Conservation (phyloP, 352 stramenopile species). For the Thalassiosira exigua region DNA sequence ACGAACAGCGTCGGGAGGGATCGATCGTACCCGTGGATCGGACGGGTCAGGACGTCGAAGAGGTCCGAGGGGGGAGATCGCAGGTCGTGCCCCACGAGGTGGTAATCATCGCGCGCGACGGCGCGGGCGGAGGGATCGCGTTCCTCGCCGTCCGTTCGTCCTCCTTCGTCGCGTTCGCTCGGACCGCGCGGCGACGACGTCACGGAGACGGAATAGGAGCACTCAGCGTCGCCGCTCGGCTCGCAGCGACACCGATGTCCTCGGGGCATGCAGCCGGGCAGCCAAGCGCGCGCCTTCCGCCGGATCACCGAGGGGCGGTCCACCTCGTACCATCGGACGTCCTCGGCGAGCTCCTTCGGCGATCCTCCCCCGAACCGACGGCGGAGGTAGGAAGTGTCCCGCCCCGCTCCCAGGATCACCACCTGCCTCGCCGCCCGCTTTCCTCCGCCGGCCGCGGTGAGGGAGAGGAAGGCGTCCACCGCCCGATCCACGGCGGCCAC, state of each 20-base stretch:
- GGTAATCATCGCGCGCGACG: conserved; percentile 44
- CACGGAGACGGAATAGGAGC: conserved; percentile 8
- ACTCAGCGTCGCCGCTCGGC: neutral
- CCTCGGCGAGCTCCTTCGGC: neutral
- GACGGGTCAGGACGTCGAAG: conserved; percentile 56
- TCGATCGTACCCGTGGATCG: conserved; percentile 45
- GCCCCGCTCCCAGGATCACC: conserved; percentile 77
- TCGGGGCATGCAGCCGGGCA: conserved; percentile 32
- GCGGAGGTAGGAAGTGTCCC: conserved; percentile 80
- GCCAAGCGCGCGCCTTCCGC: conserved; percentile 58
- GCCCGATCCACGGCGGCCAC: conserved; percentile 78
- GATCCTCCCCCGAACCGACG: conserved; percentile 32
- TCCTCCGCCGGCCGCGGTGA: neutral
- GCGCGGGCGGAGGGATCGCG: neutral
- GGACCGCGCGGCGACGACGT: neutral
- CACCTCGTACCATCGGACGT: conserved; percentile 78
- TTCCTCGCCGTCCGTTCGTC: neutral
- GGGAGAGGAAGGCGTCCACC: conserved; percentile 66
- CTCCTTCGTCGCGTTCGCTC: neutral
- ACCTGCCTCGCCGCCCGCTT: conserved; percentile 51
- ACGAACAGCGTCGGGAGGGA: conserved; percentile 72
- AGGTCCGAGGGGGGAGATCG: conserved; percentile 48
- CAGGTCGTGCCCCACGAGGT: conserved; percentile 73
- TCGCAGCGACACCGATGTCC: conserved; percentile 17
- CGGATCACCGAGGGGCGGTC: conserved; percentile 74